phyloP scores from a whole-genome alignment of 169 alveolate species.

The Plasmodium relictum region DNA sequence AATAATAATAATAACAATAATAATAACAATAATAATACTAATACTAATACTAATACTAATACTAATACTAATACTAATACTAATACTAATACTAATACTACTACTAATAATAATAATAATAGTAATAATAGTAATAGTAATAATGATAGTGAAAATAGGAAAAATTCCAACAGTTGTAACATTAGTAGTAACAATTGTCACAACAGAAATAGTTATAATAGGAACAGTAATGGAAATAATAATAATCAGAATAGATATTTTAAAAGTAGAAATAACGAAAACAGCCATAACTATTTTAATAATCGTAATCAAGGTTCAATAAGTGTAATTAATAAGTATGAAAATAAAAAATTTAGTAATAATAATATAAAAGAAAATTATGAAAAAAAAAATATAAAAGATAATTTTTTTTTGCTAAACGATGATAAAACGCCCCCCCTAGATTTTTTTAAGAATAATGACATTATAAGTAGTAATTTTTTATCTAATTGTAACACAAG shows the following conservation, averaged over 20 bases:
- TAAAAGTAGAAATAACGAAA: background rate
- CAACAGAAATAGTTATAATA: background rate
- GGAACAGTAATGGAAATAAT: background rate
- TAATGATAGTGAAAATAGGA: background rate
- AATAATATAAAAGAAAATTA: background rate
- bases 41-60: background rate
- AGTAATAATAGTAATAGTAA: background rate
- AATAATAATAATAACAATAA: background rate
- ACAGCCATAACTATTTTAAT: too few species aligned
- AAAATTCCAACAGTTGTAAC: background rate
- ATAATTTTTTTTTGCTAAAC: slow-evolving; percentile 18
- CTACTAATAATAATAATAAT: background rate
- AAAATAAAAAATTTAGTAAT: background rate
- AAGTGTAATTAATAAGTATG: background rate
- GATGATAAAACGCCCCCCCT: slow-evolving; percentile 23
- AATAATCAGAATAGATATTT: background rate
- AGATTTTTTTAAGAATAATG: slow-evolving; percentile 12
- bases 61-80: background rate
- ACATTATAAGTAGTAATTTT: background rate
- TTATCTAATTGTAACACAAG: slow-evolving; percentile 14
- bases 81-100: background rate
- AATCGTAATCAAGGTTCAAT: background rate
- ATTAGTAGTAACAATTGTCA: background rate
- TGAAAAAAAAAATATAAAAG: slow-evolving; percentile 15
- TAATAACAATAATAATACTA: background rate